Conservation (phyloP, 129 eudicot genomes). For the Artemisia annua region DNA sequence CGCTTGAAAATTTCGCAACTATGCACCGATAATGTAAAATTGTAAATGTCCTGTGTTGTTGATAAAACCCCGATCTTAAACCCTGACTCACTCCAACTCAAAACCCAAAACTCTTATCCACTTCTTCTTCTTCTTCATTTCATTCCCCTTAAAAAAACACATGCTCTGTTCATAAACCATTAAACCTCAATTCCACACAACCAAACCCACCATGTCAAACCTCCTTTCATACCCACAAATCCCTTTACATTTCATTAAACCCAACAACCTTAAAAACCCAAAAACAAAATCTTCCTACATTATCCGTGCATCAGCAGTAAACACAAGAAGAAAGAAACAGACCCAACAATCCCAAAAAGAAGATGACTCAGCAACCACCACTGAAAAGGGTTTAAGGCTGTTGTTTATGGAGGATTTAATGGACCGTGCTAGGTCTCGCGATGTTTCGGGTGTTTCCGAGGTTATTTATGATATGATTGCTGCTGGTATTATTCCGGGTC, state of each 20-base stretch:
- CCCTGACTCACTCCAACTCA: no score
- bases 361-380: constrained; percentile 38
- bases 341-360: constrained; percentile 36
- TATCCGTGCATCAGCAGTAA: constrained; percentile 44
- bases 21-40: no score
- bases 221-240: constrained; percentile 28
- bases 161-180: no score
- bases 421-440: constrained; percentile 66
- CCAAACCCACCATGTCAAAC: constrained; percentile 32
- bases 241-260: constrained; percentile 27
- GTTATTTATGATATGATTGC: constrained; percentile 94
- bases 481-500: constrained; percentile 89
- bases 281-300: constrained; percentile 17
- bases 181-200: neutral
- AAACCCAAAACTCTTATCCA: no score
- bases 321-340: constrained; percentile 30
- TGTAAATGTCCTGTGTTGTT: no score
- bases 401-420: constrained; percentile 93
- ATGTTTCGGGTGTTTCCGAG: constrained; percentile 64
- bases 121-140: no score
- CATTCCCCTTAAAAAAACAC: no score
- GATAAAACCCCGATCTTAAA: no score
- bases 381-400: constrained; percentile 67
- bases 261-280: neutral
- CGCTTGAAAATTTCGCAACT: no score